phyloP scores from a whole-genome alignment of 306 rosid species.

The Abrus pulchellus region DNA sequence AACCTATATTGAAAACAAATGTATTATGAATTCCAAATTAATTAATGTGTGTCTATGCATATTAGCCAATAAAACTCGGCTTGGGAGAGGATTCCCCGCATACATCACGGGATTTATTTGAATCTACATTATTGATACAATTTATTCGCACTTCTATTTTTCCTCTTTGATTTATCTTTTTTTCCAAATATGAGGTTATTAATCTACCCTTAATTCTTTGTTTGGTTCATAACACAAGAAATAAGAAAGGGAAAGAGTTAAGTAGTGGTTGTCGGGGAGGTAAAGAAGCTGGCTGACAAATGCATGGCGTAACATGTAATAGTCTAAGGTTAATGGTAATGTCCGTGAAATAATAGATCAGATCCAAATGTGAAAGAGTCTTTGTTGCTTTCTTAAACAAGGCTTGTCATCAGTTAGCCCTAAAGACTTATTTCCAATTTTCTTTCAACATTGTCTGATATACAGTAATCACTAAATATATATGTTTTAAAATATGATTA shows the following conservation, averaged over 20 bases:
- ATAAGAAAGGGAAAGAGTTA: not conserved
- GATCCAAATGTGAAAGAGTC: not conserved
- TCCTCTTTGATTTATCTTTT: not conserved
- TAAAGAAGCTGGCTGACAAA: not conserved
- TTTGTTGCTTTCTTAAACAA: no score
- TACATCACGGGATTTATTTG: not conserved
- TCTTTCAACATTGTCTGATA: no score
- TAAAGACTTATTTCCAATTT: no score
- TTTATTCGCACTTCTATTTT: not conserved
- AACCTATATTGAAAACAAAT: not conserved
- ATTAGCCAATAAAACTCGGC: not conserved
- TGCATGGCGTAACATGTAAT: not conserved
- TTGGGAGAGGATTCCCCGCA: slow-evolving; percentile 12
- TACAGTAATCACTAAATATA: no score
- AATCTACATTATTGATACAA: not conserved
- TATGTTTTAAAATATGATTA: no score
- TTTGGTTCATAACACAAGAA: not conserved
- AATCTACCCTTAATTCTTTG: not conserved
- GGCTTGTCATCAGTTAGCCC: no score
- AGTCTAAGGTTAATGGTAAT: not conserved
- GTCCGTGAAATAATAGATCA: not conserved
- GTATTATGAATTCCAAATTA: not conserved
- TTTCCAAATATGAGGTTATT: not conserved
- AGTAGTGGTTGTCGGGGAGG: not conserved
- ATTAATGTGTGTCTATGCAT: not conserved